Evolutionary conservation across 2,329 filamentous ascomycete species (phyloP), one percentile per base, ranked within the genome.

Genomic region (Fusarium anguioides): DNA sequence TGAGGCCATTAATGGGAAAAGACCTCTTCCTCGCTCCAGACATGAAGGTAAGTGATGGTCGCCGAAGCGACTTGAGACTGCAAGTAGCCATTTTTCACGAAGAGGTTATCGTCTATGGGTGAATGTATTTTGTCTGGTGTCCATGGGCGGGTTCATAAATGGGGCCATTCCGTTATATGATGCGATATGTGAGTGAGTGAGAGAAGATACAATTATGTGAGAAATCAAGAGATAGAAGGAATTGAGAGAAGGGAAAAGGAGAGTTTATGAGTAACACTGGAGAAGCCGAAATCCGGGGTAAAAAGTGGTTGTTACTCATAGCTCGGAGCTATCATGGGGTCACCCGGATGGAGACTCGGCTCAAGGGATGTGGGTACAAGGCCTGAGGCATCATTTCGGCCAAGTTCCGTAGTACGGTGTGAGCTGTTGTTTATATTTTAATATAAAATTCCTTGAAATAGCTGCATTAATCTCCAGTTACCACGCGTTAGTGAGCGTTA

Each of bases 61-160:
- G 65, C 65, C 65, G 65, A 17, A 68, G 65, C 65, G 65, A 68
- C 44, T 68, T 68, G n/a, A 68, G 54, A 50, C 42, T 45, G 33
- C 65, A 68, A 21, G 65, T 66, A 49, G 65, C 65, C 65, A 68
- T 68, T 39, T n/a, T 51, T 49, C 36, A 53, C 27, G 39, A 49
- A 29, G 23, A 27, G 35, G 55, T 61, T 68, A 48, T 56, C 39
- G 54, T 60, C 44, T 52, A n/a, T 53, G 33, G 60, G 53, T 53
- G 17, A 40, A 18, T 24, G 35, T 64, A 39, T 53, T 47, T 46
- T 46, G 44, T 60, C 23, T 61, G n/a, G n/a, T n/a, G 27, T 62
- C 47, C 50, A 58, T 62, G 23, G 39, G 46, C 15, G 49, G 47
- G 35, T 52, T 56, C 21, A 33, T 26, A 42, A 31, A 26, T 54